These are phyloP conservation scores for Amanita subjunquillea DNA, from an alignment of 768 basidiomycete genomes.

Conservation along the genomic window DNA sequence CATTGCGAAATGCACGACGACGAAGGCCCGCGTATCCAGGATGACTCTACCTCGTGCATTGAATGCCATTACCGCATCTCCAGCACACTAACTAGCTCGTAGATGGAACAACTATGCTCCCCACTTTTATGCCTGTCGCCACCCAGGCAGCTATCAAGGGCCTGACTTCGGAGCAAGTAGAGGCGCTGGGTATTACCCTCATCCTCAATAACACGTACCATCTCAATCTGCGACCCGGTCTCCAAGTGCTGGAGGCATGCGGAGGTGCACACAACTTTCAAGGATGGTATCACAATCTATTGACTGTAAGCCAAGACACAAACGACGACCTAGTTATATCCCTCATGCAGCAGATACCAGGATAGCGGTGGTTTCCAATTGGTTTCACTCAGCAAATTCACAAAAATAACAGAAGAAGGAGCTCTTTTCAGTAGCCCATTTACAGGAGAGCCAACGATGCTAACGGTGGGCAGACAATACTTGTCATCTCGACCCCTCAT, in stretches of 20 bases:
- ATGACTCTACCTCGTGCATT: conserved; percentile 74
- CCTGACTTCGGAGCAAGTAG: conserved; percentile 76
- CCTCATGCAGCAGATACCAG: conserved; percentile 22
- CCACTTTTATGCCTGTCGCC: conserved; percentile 91
- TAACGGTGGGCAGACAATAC: conserved; percentile 44
- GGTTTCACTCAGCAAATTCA: conserved; percentile 77
- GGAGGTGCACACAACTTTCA: conserved; percentile 90
- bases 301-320: conserved; percentile 47
- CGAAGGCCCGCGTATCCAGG: conserved; percentile 72
- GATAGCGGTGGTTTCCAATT: conserved; percentile 90
- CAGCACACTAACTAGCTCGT: background rate
- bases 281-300: conserved; percentile 76
- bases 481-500: conserved; percentile 3
- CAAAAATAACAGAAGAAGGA: conserved; percentile 80
- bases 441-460: conserved; percentile 79
- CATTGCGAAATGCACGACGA: conserved; percentile 72
- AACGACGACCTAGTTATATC: background rate
- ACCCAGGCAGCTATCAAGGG: conserved; percentile 92
- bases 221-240: conserved; percentile 77
- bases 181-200: conserved; percentile 70
- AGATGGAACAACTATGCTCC: conserved; percentile 79
- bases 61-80: conserved; percentile 3
- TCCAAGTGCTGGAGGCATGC: conserved; percentile 56
- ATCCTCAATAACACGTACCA: conserved; percentile 91
- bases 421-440: conserved; percentile 81